Evolutionary conservation across 2,329 filamentous ascomycete genomes (phyloP).

Genomic region (Berkeleyomyces basicola): DNA sequence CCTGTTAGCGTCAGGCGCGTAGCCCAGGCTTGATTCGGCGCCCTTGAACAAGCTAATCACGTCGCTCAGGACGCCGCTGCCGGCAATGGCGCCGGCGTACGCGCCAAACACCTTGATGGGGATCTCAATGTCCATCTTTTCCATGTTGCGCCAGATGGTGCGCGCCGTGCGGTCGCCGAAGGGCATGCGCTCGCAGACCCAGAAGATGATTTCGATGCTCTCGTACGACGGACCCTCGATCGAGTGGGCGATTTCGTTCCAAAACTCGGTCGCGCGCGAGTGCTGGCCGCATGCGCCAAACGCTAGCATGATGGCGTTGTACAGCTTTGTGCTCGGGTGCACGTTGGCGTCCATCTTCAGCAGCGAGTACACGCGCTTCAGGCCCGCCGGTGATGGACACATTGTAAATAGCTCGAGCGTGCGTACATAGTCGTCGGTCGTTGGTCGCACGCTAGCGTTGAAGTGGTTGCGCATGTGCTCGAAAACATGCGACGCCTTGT

Average conservation of each 20-base stretch:
- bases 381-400: constrained; percentile 36
- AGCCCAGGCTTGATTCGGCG: constrained; percentile 49
- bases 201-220: constrained; percentile 66
- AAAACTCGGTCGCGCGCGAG: constrained; percentile 56
- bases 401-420: constrained; percentile 61
- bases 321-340: constrained; percentile 56
- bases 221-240: constrained; percentile 74
- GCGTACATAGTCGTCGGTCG: constrained; percentile 54
- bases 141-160: constrained; percentile 54
- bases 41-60: constrained; percentile 48
- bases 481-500: constrained; percentile 78
- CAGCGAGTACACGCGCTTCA: constrained; percentile 77
- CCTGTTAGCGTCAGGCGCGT: constrained; percentile 52
- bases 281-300: constrained; percentile 55
- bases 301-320: constrained; percentile 76
- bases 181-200: constrained; percentile 50
- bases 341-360: constrained; percentile 80
- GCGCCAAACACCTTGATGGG: constrained; percentile 56
- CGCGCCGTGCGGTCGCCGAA: constrained; percentile 43
- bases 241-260: constrained; percentile 67
- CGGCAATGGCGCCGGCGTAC: constrained; percentile 62
- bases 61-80: constrained; percentile 53
- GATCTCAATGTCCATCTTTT: constrained; percentile 61
- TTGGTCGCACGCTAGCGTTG: constrained; percentile 46
- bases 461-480: constrained; percentile 80